Conservation (phyloP, 805 yeast genomes). For the Priceomyces castillae region DNA sequence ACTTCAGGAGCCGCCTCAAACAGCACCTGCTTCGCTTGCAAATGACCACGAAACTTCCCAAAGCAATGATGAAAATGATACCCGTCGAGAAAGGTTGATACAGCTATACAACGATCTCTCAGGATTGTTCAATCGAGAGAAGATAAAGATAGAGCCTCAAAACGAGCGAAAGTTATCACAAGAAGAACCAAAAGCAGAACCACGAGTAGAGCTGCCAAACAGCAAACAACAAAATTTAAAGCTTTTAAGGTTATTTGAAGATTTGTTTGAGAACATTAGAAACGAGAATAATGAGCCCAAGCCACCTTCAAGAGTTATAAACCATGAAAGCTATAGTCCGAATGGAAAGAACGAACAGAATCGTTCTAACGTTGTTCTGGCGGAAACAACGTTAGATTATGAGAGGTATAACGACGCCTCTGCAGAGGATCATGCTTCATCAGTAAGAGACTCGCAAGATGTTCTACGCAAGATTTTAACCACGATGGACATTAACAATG, state of each 20-base stretch:
- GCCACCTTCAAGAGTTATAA: background rate
- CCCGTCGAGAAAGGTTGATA: background rate
- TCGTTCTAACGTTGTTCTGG: background rate
- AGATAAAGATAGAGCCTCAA: background rate
- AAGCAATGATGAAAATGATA: constrained; percentile 29
- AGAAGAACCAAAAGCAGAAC: background rate
- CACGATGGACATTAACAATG: constrained; percentile 7
- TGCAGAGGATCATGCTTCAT: background rate
- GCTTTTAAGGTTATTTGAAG: constrained; percentile 7
- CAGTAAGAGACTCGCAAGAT: background rate
- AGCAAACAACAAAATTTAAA: constrained; percentile 1
- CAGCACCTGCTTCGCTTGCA: background rate
- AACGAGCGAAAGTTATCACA: background rate
- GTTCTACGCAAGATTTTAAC: constrained; percentile 4
- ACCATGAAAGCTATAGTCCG: too few species aligned
- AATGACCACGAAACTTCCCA: constrained; percentile 26
- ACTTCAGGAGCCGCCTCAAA: background rate
- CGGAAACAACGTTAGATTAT: background rate
- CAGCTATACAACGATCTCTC: constrained; percentile 6
- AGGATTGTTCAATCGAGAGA: background rate
- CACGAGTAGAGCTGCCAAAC: background rate
- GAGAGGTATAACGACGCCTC: background rate
- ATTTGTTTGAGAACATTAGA: constrained; percentile 6
- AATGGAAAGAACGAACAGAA: background rate
- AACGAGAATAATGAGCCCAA: background rate